A percentile compares a stretch with the other conserved stretches of the same genome.
phyloP scores from a whole-genome alignment of 768 basidiomycete species.

The Lentinula boryana region DNA sequence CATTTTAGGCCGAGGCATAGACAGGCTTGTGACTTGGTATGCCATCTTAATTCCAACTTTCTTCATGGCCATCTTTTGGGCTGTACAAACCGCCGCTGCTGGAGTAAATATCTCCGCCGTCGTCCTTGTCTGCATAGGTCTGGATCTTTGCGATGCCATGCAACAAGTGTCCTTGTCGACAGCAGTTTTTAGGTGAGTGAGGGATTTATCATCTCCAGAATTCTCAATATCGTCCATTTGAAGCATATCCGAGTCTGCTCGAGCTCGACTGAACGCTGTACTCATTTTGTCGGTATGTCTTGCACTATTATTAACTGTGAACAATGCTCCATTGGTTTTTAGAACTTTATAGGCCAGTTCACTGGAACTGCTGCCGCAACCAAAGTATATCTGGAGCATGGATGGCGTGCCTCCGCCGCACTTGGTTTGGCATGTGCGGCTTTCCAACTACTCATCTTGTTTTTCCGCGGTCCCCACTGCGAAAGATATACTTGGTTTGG shows the following conservation, averaged over 20 bases:
- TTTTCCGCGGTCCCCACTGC: constrained; percentile 45
- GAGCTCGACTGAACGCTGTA: constrained; percentile 65
- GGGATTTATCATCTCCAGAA: constrained; percentile 20
- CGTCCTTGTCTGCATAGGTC: constrained; percentile 43
- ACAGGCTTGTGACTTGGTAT: constrained; percentile 52
- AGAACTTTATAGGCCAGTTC: constrained; percentile 52
- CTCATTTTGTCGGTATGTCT: constrained; percentile 51
- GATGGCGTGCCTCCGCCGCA: constrained; percentile 44
- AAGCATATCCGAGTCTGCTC: constrained; percentile 35
- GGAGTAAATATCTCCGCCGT: constrained; percentile 46
- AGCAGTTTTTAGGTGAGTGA: constrained; percentile 35
- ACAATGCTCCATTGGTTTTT: not conserved
- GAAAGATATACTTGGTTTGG: constrained; percentile 26
- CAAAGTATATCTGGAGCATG: constrained; percentile 40
- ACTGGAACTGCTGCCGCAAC: constrained; percentile 52
- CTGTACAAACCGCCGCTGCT: constrained; percentile 44
- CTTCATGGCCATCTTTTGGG: constrained; percentile 30
- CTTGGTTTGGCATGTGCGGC: constrained; percentile 37
- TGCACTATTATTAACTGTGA: not conserved
- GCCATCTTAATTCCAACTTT: constrained; percentile 41
- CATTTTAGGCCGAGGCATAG: constrained; percentile 45
- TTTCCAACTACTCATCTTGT: constrained; percentile 34
- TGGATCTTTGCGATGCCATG: constrained; percentile 48
- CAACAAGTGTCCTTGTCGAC: constrained; percentile 46
- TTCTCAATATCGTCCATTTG: not conserved